Percentiles rank a stretch among this genome's conserved stretches.
These are phyloP conservation scores for Heterobasidion occidentale DNA, from an alignment of 1,284 basidiomycete species.

Conservation along the genomic window DNA sequence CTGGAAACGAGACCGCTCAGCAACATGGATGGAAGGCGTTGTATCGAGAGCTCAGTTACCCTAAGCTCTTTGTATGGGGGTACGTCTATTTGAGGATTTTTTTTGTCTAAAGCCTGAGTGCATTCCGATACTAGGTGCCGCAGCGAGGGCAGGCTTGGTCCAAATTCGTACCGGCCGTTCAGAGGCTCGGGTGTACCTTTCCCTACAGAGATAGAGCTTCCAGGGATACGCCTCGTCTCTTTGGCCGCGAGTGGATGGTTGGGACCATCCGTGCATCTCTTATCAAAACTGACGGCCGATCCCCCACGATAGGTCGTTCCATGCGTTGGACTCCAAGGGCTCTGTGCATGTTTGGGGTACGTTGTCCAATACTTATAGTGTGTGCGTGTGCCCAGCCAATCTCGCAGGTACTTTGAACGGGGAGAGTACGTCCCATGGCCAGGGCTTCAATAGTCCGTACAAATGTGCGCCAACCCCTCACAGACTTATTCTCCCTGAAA, in stretches of 20 bases:
- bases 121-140: constrained; percentile 34
- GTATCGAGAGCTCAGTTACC: constrained; percentile 58
- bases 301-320: constrained; percentile 61
- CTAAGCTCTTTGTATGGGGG: constrained; percentile 77
- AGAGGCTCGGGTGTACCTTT: constrained; percentile 43
- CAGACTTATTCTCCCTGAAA: constrained; percentile 46
- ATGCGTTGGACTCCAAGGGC: constrained; percentile 71
- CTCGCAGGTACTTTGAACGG: constrained; percentile 58
- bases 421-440: constrained; percentile 28
- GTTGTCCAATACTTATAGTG: constrained; percentile 6
- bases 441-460: constrained; percentile 49
- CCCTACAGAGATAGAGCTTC: constrained; percentile 52
- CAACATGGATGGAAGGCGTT: constrained; percentile 76
- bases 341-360: constrained; percentile 79
- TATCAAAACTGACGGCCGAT: background rate
- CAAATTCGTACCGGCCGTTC: constrained; percentile 28
- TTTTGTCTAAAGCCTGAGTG: constrained; percentile 1
- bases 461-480: constrained; percentile 45
- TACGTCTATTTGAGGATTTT: constrained; percentile 23
- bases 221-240: constrained; percentile 58
- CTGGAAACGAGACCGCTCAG: constrained; percentile 60
- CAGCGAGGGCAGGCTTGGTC: constrained; percentile 53
- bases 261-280: constrained; percentile 15
- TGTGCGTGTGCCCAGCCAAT: background rate
- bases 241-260: constrained; percentile 78